Evolutionary conservation across 345 rosid species (phyloP).

Genomic region (Gossypium stocksii): DNA sequence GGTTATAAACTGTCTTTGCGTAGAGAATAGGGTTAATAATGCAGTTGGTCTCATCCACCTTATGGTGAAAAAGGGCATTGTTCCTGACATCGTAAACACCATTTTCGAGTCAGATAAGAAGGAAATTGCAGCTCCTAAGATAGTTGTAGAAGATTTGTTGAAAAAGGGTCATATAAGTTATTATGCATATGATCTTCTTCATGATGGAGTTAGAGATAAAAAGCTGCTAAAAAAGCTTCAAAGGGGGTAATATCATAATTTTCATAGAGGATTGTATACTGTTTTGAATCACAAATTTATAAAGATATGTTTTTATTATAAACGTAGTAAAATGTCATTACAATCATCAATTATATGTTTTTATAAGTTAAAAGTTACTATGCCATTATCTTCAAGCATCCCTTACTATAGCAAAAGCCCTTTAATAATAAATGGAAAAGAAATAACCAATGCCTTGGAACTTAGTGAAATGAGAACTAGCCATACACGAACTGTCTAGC

Average conservation of each 20-base stretch:
- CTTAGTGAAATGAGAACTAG: too few relatives aligned
- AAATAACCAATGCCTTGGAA: too few relatives aligned
- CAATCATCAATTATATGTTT: not conserved
- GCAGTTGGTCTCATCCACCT: slow-evolving; percentile 67
- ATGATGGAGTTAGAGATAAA: slow-evolving; percentile 79
- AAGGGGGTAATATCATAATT: slow-evolving; percentile 16
- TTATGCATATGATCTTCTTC: slow-evolving; percentile 75
- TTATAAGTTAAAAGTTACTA: too few relatives aligned
- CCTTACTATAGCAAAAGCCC: too few relatives aligned
- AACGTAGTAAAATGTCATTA: not conserved
- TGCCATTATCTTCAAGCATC: too few relatives aligned
- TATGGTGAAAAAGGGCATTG: slow-evolving; percentile 65
- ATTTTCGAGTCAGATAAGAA: slow-evolving; percentile 74
- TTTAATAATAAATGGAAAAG: too few relatives aligned
- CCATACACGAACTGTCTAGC: too few relatives aligned
- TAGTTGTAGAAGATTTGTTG: slow-evolving; percentile 80
- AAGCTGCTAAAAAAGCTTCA: slow-evolving; percentile 49
- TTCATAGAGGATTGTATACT: slow-evolving; percentile 2
- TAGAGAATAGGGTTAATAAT: slow-evolving; percentile 57
- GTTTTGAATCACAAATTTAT: not conserved
- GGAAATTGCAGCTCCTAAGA: slow-evolving; percentile 85
- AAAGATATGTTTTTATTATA: not conserved
- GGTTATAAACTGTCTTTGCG: slow-evolving; percentile 75
- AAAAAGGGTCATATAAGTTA: slow-evolving; percentile 76
- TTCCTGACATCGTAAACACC: slow-evolving; percentile 68